Evolutionary conservation across 768 basidiomycete species (phyloP), one percentile per base, ranked within the genome.

Genomic region (Mycena albidolilacea): DNA sequence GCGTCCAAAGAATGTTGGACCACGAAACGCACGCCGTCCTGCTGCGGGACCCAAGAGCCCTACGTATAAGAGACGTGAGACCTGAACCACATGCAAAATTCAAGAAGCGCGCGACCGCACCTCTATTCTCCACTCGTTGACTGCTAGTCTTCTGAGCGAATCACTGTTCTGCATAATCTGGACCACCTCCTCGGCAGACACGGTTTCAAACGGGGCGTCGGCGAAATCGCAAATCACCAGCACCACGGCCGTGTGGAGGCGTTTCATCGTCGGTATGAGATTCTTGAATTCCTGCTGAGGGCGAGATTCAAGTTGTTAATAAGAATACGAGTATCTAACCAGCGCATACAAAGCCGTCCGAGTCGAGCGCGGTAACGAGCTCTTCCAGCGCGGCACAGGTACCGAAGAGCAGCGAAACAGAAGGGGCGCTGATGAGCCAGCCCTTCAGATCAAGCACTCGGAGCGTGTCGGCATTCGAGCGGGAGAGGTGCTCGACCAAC

Each of bases 401-500:
- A 11, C 39, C 63, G 50, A 85, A 80, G 0, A 90, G 60, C 1
- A 59, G 54, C 37, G 67, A 73, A 19, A 86, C 67, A 4, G 78
- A 76, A 2, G 77, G 57, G 9, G 74, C 71, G 8, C 82, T 77
- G 14, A 88, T 73, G 70, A 84, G 85, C 1, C 78, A 81, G 1
- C 75, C 71, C 14, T 75, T 75, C 44, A 86, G 78, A 48, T 82
- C 77, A 38, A 87, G 75, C 14, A 79, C 69, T 19, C 80, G 79
- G 9, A 89, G 73, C 0, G 80, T 82, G 5, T n/a, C 41, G 1
- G 76, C 48, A 66, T 87, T 85, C 44, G 79, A 81, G 61, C 64
- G 61, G 14, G 79, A 73, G n/a, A 88, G 70, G 73, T 87, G 85
- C n/a, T 83, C 81, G 4, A 84, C 65, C 3, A 89, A 79, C 15